Base-by-base conservation (phyloP, 2,329 filamentous ascomycete species). In the Stylonectria norvegica region DNA sequence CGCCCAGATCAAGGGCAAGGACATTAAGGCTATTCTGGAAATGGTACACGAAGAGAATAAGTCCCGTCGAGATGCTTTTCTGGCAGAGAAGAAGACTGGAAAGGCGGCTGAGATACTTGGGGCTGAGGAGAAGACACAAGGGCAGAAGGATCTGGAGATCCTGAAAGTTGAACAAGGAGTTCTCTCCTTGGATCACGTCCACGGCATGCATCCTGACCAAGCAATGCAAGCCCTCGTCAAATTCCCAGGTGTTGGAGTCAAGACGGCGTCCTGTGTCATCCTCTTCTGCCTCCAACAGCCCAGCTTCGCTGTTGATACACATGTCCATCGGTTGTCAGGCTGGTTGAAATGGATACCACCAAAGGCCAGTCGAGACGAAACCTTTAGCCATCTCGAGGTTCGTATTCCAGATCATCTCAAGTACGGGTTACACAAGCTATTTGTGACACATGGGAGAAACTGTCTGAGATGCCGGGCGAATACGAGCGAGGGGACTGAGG, bases 191-290 rank as follows among this genome's bases (percentile, higher is more conserved):
- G 54, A 57, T 12, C 54, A 57, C 29, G 53, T 57, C 29, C 54
- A 57, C 20, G 54, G 54, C 7, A 57, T 57, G 54, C 39, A 45
- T 5, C 54, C 54, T 3, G 54, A 57, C 14, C 50, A 57, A 37
- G 54, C 54, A 23, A 57, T 57, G 54, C 50, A 50, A n/a, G 53
- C 43, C 3, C 39, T 57, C 29, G 47, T 50, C 27, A 57, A 53
- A 29, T 57, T 57, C 28, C 54, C 54, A 4, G 54, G 54, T 3
- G 57, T 57, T 23, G 54, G 54, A 2, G 54, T 57, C 16, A 57
- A 57, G 38, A 57, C 54, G 22, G 50, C 54, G n/a, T 57, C 54
- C 7, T 57, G 54, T 12, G 54, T 57, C 35, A 57, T 57, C 17
- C 35, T 57, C 9, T 57, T 57, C 34, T 57, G 54, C 12, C 42